Conservation (phyloP, 495 filamentous ascomycete genomes). For the Hypomontagnella submonticulosa region DNA sequence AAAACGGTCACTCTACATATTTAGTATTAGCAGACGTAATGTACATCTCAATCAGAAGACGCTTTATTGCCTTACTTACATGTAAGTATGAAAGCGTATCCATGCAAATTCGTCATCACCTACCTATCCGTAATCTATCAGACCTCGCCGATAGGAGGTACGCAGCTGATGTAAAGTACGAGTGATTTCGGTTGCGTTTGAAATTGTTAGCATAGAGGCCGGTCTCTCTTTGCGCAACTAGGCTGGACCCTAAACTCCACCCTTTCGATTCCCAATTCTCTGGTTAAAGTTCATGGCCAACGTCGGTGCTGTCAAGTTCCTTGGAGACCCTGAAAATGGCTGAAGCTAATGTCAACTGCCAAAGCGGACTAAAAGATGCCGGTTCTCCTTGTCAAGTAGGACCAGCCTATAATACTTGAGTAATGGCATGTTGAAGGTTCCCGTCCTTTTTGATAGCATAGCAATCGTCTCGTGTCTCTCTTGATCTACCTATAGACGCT, state of each 20-base stretch:
- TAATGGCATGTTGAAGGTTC: conserved; percentile 8
- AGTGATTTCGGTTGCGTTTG: not conserved
- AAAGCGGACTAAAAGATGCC: conserved; percentile 1
- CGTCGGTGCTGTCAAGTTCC: conserved; percentile 21
- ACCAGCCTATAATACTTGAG: too few relatives aligned
- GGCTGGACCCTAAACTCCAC: conserved; percentile 28
- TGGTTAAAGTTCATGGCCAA: conserved; percentile 39
- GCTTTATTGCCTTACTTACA: too few relatives aligned
- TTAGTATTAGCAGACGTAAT: conserved; percentile 1
- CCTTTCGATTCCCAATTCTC: conserved; percentile 26
- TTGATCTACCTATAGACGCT: not conserved
- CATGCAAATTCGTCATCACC: too few relatives aligned
- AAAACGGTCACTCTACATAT: conserved; percentile 28
- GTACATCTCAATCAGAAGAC: too few relatives aligned
- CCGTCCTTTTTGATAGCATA: conserved; percentile 16
- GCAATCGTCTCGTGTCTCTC: not conserved
- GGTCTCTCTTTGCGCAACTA: conserved; percentile 13
- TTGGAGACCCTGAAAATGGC: conserved; percentile 7
- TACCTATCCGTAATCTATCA: not conserved
- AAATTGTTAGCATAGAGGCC: conserved; percentile 15
- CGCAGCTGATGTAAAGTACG: not conserved
- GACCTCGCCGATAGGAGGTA: conserved; percentile 5
- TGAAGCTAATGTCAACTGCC: conserved; percentile 9
- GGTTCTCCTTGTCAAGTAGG: conserved; percentile 11
- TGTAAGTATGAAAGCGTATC: too few relatives aligned